Base-by-base conservation (phyloP, 768 basidiomycete genomes). In the Tricholomella constricta region DNA sequence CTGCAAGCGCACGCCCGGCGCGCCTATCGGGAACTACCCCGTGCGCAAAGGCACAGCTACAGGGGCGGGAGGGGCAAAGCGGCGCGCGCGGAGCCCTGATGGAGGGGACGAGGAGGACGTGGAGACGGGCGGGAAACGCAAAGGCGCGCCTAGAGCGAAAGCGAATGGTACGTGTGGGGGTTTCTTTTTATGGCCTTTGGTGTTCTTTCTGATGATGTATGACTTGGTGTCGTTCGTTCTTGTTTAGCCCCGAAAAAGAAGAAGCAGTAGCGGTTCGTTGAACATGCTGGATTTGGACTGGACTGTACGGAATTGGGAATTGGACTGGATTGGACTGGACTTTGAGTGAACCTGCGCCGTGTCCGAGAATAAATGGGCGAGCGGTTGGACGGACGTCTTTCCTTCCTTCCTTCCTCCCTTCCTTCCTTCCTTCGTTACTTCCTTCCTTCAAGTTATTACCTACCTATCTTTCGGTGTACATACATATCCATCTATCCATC, bases 1-100 rank as follows among this genome's bases (percentile, higher is more conserved):
- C 51, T 96, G 94, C 64, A 68, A 71, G 9, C 75, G 76, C 29
- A 77, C 81, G 19, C 85, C 85, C 3, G 81, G 80, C 9, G 81
- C 80, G 5, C 79, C 82, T 6, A 74, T 80, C 4, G 80, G 78
- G 17, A 62, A 65, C 9, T 72, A 70, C 64, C 69, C 70, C 3
- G 56, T 60, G 1, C 64, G 64, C 49, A 67, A 66, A 43, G 41
- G 46, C 0, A 49, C 50, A 25, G 50, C 51, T 4, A 9, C 63
- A 52, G 38, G 66, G 63, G 50, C 62, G 40, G 35, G 31, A 66
- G 57, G 60, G 38, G 54, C 41, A 48, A 25, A 36, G 25, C 50
- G 22, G 49, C 4, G 45, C 52, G 36, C 48, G 14, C 54, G 17
- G 47, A 41, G 42, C 58, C 71, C 63, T 17, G 70, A 71, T 25